These are phyloP conservation scores for Chaetoceros muelleri DNA, from an alignment of 108 stramenopile species.

Conservation along the genomic window DNA sequence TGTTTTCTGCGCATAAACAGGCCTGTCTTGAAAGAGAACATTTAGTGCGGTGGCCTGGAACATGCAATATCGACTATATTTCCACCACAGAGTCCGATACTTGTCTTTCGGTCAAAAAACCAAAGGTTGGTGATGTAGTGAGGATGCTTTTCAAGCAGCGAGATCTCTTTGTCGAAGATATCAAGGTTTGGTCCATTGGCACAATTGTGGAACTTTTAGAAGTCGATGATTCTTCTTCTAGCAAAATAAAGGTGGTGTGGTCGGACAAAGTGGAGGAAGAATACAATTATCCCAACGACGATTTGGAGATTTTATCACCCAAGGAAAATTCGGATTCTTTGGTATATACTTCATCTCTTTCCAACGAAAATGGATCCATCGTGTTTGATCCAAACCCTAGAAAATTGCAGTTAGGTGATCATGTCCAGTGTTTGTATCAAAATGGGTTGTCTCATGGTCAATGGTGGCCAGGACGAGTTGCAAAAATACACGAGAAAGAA, in stretches of 20 bases:
- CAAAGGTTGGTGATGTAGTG: not conserved
- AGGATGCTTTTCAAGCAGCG: not conserved
- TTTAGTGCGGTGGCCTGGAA: not conserved
- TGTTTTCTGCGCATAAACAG: too few relatives aligned
- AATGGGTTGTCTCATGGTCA: not conserved
- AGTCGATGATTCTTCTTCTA: not conserved
- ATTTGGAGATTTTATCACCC: not conserved
- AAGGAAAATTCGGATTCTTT: not conserved
- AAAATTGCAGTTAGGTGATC: not conserved
- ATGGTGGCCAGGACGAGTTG: not conserved
- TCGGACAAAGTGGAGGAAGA: not conserved
- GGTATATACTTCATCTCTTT: not conserved
- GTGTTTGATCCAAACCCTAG: not conserved
- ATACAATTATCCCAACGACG: not conserved
- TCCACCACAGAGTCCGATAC: not conserved
- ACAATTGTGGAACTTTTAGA: not conserved
- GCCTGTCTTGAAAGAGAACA: not conserved
- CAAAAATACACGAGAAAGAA: not conserved
- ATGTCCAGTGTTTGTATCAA: not conserved
- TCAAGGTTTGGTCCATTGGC: not conserved
- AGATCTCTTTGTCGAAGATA: not conserved
- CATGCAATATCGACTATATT: not conserved
- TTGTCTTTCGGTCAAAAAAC: not conserved
- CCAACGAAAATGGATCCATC: not conserved
- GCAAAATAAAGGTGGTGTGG: not conserved